Evolutionary conservation across 148 eudicot genomes (phyloP).

Genomic region (Spergularia marina): DNA sequence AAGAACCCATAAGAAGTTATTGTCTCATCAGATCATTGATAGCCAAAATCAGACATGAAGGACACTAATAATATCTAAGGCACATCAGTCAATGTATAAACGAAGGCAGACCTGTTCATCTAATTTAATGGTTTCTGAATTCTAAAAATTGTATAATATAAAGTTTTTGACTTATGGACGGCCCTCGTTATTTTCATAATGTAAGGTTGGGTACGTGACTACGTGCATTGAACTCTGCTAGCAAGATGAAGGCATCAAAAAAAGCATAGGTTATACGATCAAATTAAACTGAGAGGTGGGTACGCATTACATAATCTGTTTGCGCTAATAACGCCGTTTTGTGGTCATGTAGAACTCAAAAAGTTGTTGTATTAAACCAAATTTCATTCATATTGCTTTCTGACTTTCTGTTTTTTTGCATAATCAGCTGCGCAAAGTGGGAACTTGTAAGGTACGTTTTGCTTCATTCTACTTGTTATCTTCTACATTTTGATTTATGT

Average conservation of each 20-base stretch:
- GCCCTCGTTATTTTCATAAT: background rate
- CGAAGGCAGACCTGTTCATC: too few relatives aligned
- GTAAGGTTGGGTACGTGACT: background rate
- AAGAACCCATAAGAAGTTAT: too few relatives aligned
- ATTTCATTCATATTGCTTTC: slow-evolving; percentile 8
- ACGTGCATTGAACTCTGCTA: slow-evolving; percentile 32
- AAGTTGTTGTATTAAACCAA: background rate
- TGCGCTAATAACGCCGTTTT: slow-evolving; percentile 26
- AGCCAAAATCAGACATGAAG: too few relatives aligned
- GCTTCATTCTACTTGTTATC: too few relatives aligned
- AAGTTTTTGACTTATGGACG: slow-evolving; percentile 16
- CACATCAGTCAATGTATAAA: too few relatives aligned
- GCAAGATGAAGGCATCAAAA: too few relatives aligned
- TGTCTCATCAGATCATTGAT: too few relatives aligned
- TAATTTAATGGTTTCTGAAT: too few relatives aligned
- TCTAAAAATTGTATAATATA: background rate
- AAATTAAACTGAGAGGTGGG: slow-evolving; percentile 14
- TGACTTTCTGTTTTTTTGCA: slow-evolving; percentile 13
- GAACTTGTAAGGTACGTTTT: too few relatives aligned
- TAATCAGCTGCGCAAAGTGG: background rate
- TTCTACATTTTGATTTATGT: too few relatives aligned
- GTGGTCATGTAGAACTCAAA: background rate
- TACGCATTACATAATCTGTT: slow-evolving; percentile 18
- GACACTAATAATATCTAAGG: too few relatives aligned
- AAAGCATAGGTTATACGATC: too few relatives aligned